phyloP scores from a whole-genome alignment of 2,329 filamentous ascomycete species.

The Aspergillus jensenii region DNA sequence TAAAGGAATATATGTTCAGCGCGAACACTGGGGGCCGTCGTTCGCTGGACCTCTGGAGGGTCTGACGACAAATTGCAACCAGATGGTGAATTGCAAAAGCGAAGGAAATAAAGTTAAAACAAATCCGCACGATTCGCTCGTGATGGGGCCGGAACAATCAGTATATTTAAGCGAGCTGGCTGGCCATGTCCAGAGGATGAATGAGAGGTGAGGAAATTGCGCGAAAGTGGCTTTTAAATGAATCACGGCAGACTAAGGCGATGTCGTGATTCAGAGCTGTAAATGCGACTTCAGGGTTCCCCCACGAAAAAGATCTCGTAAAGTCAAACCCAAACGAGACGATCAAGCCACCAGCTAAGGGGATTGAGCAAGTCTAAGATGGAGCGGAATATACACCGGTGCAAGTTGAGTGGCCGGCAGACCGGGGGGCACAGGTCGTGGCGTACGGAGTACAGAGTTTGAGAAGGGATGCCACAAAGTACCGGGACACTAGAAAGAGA shows the following conservation, averaged over 20 bases:
- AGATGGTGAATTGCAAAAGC: neutral
- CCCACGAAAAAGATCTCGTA: constrained; percentile 11
- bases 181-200: constrained; percentile 11
- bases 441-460: neutral
- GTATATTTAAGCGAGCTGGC: constrained; percentile 13
- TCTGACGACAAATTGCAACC: neutral
- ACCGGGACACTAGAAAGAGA: neutral
- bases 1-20: neutral
- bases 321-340: constrained; percentile 2
- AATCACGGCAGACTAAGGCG: constrained; percentile 18
- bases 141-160: neutral
- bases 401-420: neutral
- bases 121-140: neutral
- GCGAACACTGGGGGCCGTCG: neutral
- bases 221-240: constrained; percentile 17
- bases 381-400: neutral
- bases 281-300: constrained; percentile 21
- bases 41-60: neutral
- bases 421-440: neutral
- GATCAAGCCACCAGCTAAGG: neutral
- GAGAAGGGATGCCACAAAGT: neutral
- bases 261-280: constrained; percentile 30
- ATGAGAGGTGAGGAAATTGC: constrained; percentile 10
- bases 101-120: neutral
- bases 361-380: neutral